A percentile compares a stretch with the other conserved stretches of the same genome.
phyloP scores from a whole-genome alignment of 2,329 filamentous ascomycete species.

The Neofusicoccum umdonicola region DNA sequence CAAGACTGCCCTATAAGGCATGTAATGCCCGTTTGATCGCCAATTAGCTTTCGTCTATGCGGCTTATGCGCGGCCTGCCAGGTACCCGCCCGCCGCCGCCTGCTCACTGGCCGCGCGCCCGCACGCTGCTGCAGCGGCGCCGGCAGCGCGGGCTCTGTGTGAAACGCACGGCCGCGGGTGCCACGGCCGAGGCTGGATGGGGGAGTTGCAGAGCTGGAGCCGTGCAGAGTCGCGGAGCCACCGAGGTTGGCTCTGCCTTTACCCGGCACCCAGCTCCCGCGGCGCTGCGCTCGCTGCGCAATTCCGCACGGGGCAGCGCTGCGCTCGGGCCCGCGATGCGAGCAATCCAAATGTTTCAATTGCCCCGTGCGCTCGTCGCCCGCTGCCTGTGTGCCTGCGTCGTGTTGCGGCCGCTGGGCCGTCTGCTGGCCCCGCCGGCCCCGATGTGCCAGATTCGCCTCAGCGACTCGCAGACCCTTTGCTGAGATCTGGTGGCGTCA shows the following conservation, averaged over 20 bases:
- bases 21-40: constrained; percentile 14
- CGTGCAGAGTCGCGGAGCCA: too few relatives aligned
- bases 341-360: constrained; percentile 11
- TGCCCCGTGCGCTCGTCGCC: neutral
- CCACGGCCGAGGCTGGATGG: neutral
- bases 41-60: constrained; percentile 5
- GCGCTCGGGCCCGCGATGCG: neutral
- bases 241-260: neutral
- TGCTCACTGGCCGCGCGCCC: neutral
- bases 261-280: neutral
- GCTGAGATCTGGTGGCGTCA: constrained; percentile 6
- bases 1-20: constrained; percentile 4
- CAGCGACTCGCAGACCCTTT: neutral
- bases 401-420: neutral
- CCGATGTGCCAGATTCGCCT: neutral
- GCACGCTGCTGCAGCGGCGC: neutral
- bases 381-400: neutral
- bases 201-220: neutral
- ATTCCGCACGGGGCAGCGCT: neutral
- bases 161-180: neutral
- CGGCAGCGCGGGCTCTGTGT: neutral
- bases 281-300: neutral
- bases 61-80: constrained; percentile 10
- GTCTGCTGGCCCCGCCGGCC: neutral
- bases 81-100: constrained; percentile 5